Evolutionary conservation across 495 filamentous ascomycete species (phyloP), one percentile per base, ranked within the genome.

Genomic region (Mytilinidion resinicola): DNA sequence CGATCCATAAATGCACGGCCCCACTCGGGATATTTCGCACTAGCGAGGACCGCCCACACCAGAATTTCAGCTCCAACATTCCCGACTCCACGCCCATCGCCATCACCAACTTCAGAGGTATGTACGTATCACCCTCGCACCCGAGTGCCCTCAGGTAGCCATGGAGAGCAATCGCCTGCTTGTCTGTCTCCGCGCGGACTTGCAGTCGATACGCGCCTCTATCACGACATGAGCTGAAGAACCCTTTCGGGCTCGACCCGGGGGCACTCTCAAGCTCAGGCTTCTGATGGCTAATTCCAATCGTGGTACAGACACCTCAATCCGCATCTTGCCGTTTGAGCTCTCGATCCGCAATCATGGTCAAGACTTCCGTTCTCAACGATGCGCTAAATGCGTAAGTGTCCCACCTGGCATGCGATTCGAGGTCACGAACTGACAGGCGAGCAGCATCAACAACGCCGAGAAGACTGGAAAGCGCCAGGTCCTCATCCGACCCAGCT

Each of bases 401-500:
- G 3, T 25, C 6, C 25, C 25, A 30, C 41, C 41, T 43, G 41
- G 14, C 17, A 19, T 43, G 14, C 41, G 14, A n/a, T 19, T 43
- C 14, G 17, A 43, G 17, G 12, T 4, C 11, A 33, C 46, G 46
- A 11, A 25, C 21, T 49, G 20, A 19, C 21, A 20, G 17, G 17
- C 21, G 11, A 30, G 25, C 12, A 57, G 85, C 82, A 96, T 98
- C 86, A 97, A 98, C 89, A 98, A 97, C 75, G 93, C 93, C 81
- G 93, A 98, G 84, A 96, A 97, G 86, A 81, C 85, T 66, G 93
- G 93, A 74, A 96, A 96, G 86, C 90, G 93, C 67, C 93, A 98
- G 79, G 93, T 96, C 67, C 75, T 97, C 68, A 95, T 98, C 81
- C 83, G 91, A 62, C 93, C 93, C 70, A 86, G 82, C 76, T 96